These are phyloP conservation scores for Lasiosphaeria miniovina DNA, from an alignment of 495 filamentous ascomycete genomes.

Conservation along the genomic window DNA sequence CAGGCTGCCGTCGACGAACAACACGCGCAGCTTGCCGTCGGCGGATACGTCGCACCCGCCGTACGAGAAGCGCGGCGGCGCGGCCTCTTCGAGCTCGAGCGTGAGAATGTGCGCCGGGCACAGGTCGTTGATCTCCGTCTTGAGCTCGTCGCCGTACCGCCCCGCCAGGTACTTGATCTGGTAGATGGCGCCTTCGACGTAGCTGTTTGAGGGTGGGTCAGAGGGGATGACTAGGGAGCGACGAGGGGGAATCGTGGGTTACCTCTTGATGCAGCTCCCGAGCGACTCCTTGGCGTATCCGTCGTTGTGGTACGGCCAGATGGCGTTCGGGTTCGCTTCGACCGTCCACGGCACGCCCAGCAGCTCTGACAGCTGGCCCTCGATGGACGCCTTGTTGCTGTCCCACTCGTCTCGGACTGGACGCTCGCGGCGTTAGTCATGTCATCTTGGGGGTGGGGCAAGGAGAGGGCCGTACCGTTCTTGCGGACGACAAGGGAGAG, in stretches of 20 bases:
- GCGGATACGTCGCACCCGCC: slow-evolving; percentile 40
- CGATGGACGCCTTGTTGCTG: slow-evolving; percentile 42
- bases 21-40: slow-evolving; percentile 46
- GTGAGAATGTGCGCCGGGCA: slow-evolving; percentile 42
- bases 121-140: slow-evolving; percentile 48
- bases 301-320: slow-evolving; percentile 49
- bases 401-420: slow-evolving; percentile 54
- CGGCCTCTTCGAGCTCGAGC: slow-evolving; percentile 43
- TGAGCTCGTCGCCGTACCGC: slow-evolving; percentile 34
- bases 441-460: neutral
- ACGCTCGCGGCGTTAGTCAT: slow-evolving; percentile 4
- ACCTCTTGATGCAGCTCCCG: slow-evolving; percentile 45
- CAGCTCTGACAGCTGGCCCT: slow-evolving; percentile 39
- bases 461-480: slow-evolving; percentile 37
- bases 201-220: slow-evolving; percentile 26
- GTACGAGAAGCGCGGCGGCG: slow-evolving; percentile 37
- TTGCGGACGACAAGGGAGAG: slow-evolving; percentile 53
- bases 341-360: slow-evolving; percentile 48
- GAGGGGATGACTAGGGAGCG: neutral
- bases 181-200: slow-evolving; percentile 41
- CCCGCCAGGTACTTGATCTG: slow-evolving; percentile 37
- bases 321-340: slow-evolving; percentile 43
- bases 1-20: slow-evolving; percentile 43
- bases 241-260: neutral
- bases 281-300: slow-evolving; percentile 45